Base-by-base conservation (phyloP, 2,329 filamentous ascomycete species). In the Blumeria hordei region DNA sequence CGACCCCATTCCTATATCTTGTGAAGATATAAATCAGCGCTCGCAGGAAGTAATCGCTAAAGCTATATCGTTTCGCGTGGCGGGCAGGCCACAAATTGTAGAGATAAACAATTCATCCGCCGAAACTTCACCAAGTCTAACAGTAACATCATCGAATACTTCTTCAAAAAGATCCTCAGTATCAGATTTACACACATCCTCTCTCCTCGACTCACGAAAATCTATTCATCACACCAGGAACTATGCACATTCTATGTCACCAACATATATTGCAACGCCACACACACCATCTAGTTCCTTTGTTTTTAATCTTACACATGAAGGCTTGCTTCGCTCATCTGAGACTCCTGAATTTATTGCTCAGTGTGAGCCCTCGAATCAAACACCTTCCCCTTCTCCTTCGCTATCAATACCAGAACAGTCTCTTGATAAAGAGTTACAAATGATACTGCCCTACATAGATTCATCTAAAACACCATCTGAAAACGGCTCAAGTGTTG, bases 41-140 rank as follows among this genome's bases (percentile, higher is more conserved):
- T 64, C 62, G 61, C 71, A 73, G 59, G 72, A 78, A 64, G 73
- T 74, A 59, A 79, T 72, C 5, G 78, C 78, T 7, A 71, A 75
- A 54, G 69, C 74, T 1, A 75, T 81, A 11, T 77, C 76, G 0
- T 75, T 81, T 41, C 69, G 78, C 55, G 78, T 74, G 57, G 69
- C 74, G 3, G 77, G 76, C 56, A 79, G 77, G 67, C 78, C 78
- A 4, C 74, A 71, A 44, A 58, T 58, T 43, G 47, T 64, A 58
- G 56, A 60, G 35, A 59, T 63, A 16, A 52, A 21, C 12, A 7
- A 18, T 52, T 34, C 35, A 11, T 52, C 49, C 16, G 21, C 32
- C 12, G 18, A 43, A 43, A 43, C 14, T n/a, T 43, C 39, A 6
- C 39, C 39, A 8, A 43, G 39, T n/a, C 7, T 18, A 1, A n/a